phyloP scores from a whole-genome alignment of 495 filamentous ascomycete species.

The Thermothielavioides terrestris region DNA sequence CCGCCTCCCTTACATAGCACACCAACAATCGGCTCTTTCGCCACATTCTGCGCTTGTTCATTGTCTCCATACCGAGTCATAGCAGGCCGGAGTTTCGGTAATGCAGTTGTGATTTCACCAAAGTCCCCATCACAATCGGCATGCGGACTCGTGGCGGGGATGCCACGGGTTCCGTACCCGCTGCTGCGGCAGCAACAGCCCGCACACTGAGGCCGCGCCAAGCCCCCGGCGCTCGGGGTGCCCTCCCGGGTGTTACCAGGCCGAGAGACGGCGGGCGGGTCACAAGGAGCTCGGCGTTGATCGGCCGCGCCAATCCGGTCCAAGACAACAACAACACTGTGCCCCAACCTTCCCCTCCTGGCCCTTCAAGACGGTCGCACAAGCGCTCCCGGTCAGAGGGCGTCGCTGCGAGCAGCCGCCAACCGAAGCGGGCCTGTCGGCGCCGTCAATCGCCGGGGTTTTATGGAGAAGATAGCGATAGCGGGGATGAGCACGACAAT shows the following conservation, averaged over 20 bases:
- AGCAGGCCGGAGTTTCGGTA: slow-evolving; percentile 1
- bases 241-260: slow-evolving; percentile 8
- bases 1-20: too few species aligned
- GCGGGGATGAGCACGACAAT: slow-evolving; percentile 4
- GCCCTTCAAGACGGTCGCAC: neutral
- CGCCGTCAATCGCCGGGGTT: slow-evolving; percentile 16
- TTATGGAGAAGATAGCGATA: slow-evolving; percentile 18
- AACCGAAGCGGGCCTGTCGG: slow-evolving; percentile 18
- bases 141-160: slow-evolving; percentile 12
- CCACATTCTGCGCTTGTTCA: too few species aligned
- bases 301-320: neutral
- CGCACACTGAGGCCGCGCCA: slow-evolving; percentile 21
- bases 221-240: slow-evolving; percentile 11
- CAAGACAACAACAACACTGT: neutral
- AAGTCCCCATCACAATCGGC: neutral
- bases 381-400: slow-evolving; percentile 7
- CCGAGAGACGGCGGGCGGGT: slow-evolving; percentile 11
- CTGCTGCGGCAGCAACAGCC: slow-evolving; percentile 1
- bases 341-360: neutral
- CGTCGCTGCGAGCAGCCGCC: neutral
- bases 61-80: too few species aligned
- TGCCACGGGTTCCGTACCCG: slow-evolving; percentile 1
- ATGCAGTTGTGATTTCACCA: neutral
- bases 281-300: slow-evolving; percentile 16
- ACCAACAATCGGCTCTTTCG: too few species aligned